phyloP scores from a whole-genome alignment of 306 rosid genomes.

The Quercus rubra region DNA sequence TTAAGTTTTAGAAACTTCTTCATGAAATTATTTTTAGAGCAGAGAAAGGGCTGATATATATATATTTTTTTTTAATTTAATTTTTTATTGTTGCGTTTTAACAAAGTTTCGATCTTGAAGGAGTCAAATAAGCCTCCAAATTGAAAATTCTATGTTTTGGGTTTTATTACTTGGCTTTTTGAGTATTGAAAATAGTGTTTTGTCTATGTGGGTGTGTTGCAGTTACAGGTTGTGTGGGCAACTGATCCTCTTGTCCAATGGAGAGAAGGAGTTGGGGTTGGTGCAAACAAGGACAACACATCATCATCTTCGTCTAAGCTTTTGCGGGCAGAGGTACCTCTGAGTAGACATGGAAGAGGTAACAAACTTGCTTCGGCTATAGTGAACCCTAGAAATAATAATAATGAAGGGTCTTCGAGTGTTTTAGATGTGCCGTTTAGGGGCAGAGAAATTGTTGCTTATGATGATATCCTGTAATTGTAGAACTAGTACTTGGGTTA shows the following conservation, averaged over 20 bases:
- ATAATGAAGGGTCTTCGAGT: conserved; percentile 21
- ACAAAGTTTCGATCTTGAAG: not conserved
- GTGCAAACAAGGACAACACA: conserved; percentile 44
- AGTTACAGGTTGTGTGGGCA: conserved; percentile 89
- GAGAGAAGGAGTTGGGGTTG: conserved; percentile 77
- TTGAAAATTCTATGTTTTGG: not conserved
- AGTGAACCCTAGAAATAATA: conserved; percentile 48
- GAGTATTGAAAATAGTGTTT: not conserved
- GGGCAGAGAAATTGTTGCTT: conserved; percentile 81
- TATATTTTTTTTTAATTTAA: no score
- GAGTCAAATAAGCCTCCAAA: not conserved
- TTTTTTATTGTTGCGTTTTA: conserved; percentile 7
- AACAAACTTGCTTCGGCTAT: conserved; percentile 71
- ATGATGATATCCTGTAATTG: conserved; percentile 70
- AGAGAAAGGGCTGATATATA: not conserved
- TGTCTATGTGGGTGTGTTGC: conserved; percentile 10
- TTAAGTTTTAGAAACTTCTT: not conserved
- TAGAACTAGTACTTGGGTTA: not conserved
- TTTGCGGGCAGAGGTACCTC: conserved; percentile 70
- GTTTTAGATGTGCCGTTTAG: conserved; percentile 48
- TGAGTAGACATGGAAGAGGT: conserved; percentile 79
- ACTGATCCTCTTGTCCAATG: conserved; percentile 78
- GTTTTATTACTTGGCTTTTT: not conserved
- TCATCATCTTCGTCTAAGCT: conserved; percentile 67
- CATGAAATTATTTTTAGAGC: not conserved